Percentiles rank a stretch among this genome's conserved stretches.
Conservation (phyloP, 2,329 filamentous ascomycete genomes). For the Arthrobotrys sphaeroides region DNA sequence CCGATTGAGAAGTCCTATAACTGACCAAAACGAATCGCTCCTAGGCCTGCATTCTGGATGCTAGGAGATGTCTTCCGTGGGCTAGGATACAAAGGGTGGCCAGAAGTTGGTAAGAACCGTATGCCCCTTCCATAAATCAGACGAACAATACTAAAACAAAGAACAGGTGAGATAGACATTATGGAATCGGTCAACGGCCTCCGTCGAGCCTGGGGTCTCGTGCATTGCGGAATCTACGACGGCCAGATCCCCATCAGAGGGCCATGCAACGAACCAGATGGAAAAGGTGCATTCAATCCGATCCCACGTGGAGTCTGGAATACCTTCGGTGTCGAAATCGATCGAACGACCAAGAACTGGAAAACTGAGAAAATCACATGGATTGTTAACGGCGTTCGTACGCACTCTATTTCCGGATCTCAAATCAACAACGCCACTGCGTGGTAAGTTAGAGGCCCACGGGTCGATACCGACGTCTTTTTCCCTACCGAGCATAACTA, state of each 20-base stretch:
- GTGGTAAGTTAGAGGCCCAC: slow-evolving; percentile 4
- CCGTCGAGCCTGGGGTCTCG: slow-evolving; percentile 60
- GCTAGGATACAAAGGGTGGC: slow-evolving; percentile 62
- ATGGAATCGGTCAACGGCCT: slow-evolving; percentile 63
- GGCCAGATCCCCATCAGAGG: slow-evolving; percentile 22
- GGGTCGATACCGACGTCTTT: background rate
- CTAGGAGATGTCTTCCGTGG: slow-evolving; percentile 62
- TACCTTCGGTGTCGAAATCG: slow-evolving; percentile 60
- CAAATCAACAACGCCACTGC: slow-evolving; percentile 56
- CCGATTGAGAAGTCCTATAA: background rate
- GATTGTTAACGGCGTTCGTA: slow-evolving; percentile 60
- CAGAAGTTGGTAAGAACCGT: slow-evolving; percentile 53
- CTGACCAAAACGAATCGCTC: background rate
- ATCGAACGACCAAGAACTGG: slow-evolving; percentile 58
- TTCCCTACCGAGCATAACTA: background rate
- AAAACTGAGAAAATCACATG: slow-evolving; percentile 60
- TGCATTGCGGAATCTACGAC: slow-evolving; percentile 62
- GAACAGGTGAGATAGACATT: slow-evolving; percentile 64
- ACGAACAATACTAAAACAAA: background rate
- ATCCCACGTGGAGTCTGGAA: slow-evolving; percentile 60
- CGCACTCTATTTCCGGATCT: slow-evolving; percentile 58
- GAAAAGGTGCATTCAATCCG: slow-evolving; percentile 56
- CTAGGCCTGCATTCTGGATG: slow-evolving; percentile 66
- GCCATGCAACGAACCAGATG: slow-evolving; percentile 62
- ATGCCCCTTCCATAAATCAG: background rate